Percentiles rank a stretch among this genome's conserved stretches.
These are phyloP conservation scores for Lactarius evosmus DNA, from an alignment of 768 basidiomycete species.

Conservation along the genomic window DNA sequence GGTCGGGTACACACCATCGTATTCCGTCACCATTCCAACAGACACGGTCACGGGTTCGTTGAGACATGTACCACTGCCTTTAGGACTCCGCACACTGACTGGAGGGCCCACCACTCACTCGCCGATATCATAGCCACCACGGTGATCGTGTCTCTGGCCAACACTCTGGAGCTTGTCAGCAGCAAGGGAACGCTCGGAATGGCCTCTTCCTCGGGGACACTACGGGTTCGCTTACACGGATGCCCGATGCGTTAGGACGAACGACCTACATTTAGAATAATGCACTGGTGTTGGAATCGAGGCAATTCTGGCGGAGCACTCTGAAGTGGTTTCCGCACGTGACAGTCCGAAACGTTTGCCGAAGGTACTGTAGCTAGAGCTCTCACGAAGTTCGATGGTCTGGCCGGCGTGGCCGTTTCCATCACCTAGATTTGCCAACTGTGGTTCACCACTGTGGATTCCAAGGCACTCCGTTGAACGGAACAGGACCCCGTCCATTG, in stretches of 20 bases:
- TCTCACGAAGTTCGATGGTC: constrained; percentile 44
- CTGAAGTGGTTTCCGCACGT: constrained; percentile 50
- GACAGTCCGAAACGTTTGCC: constrained; percentile 49
- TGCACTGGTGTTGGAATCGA: constrained; percentile 45
- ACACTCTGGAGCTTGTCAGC: constrained; percentile 29
- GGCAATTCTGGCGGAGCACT: constrained; percentile 58
- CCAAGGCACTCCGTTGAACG: constrained; percentile 43
- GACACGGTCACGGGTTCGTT: constrained; percentile 42
- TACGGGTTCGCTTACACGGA: constrained; percentile 24
- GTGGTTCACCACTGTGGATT: constrained; percentile 38
- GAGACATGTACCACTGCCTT: neutral
- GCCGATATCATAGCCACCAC: constrained; percentile 51
- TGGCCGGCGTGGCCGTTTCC: constrained; percentile 47
- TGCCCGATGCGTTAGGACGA: neutral
- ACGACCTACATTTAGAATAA: constrained; percentile 56
- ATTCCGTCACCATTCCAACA: constrained; percentile 39
- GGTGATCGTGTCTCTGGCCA: constrained; percentile 39
- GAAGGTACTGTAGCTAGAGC: constrained; percentile 35
- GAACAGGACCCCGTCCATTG: constrained; percentile 34
- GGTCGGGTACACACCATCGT: constrained; percentile 49
- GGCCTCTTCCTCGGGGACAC: constrained; percentile 49
- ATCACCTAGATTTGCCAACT: constrained; percentile 49
- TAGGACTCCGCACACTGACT: neutral
- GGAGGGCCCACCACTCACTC: constrained; percentile 33
- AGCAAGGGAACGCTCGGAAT: neutral